phyloP scores from a whole-genome alignment of 2,329 filamentous ascomycete genomes.

The Raffaelea arxii region DNA sequence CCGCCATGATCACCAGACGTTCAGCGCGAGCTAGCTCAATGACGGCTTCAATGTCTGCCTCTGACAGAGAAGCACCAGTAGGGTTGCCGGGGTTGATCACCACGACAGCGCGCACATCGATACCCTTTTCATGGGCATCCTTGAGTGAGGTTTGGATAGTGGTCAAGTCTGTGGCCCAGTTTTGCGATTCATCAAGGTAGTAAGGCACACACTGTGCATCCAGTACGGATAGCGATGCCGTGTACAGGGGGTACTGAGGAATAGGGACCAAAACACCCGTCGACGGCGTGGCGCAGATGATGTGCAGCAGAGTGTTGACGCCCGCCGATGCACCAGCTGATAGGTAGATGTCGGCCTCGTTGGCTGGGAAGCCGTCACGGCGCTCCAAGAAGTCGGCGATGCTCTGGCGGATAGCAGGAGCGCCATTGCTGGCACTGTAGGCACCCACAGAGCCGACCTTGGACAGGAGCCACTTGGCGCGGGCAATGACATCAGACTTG shows the following conservation, averaged over 20 bases:
- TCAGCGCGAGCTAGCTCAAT: slow-evolving; percentile 78
- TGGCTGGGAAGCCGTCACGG: slow-evolving; percentile 80
- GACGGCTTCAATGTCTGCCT: slow-evolving; percentile 73
- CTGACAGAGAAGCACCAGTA: slow-evolving; percentile 75
- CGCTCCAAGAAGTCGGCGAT: slow-evolving; percentile 88
- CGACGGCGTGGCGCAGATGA: slow-evolving; percentile 69
- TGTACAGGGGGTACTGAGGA: slow-evolving; percentile 96
- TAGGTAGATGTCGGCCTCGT: slow-evolving; percentile 76
- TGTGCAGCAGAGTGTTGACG: slow-evolving; percentile 84
- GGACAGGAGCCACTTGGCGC: slow-evolving; percentile 70
- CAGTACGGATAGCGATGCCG: slow-evolving; percentile 77
- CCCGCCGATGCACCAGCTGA: slow-evolving; percentile 87
- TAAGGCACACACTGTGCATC: slow-evolving; percentile 86
- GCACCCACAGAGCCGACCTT: slow-evolving; percentile 87
- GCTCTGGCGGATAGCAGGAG: slow-evolving; percentile 75
- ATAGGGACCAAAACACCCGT: slow-evolving; percentile 89
- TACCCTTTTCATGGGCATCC: slow-evolving; percentile 65
- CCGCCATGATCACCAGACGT: slow-evolving; percentile 81
- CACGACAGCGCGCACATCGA: slow-evolving; percentile 84
- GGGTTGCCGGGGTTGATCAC: slow-evolving; percentile 99
- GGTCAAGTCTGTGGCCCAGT: slow-evolving; percentile 82
- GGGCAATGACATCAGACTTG: slow-evolving; percentile 77
- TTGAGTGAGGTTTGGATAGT: slow-evolving; percentile 64
- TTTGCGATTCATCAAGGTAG: slow-evolving; percentile 75
- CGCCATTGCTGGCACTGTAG: slow-evolving; percentile 91